Base-by-base conservation (phyloP, 306 rosid species). In the Rosa lucieae region DNA sequence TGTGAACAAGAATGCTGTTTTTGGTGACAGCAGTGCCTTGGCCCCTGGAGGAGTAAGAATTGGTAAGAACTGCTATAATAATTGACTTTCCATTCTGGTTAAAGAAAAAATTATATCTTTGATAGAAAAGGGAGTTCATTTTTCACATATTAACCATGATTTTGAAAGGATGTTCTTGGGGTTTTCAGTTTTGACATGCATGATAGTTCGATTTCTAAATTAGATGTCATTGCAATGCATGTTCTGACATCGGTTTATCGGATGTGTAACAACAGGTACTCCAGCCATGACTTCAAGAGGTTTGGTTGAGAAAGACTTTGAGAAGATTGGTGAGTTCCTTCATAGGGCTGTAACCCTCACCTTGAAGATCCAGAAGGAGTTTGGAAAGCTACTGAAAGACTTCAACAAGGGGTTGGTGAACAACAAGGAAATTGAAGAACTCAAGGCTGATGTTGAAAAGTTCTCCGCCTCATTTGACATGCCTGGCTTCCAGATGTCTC, bases 231-330 rank as follows among this genome's bases (percentile, higher is more conserved):
- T 58, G 17, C 15, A 8, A 4, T 53, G 70, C 80, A 55, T 56
- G 74, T 78, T 75, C 74, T 29, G 20, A 78, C 52, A 48, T 73
- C 42, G 21, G 65, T 80, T 14, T 73, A 86, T 40, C 11, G 14
- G 77, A 68, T 79, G 61, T 66, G 55, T 10, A 68, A 74, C 67
- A 42, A 70, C 86, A 94, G 98, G 98, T 85, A 75, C 98, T 40
- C 98, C 97, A 8, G 97, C 98, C 83, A 94, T 94, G 98, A 94
- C 98, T 47, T 94, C 97, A 8, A 88, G 98, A 87, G 98, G 98
- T 10, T 89, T 94, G 88, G 86, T 92, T 37, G 97, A 94, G 80
- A 94, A 92, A 85, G 98, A 94, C 89, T 92, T 94, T 8, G 97
- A 92, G 84, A 87, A 90, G 91, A 92, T 94, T 1, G 98, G 87